Evolutionary conservation across 108 stramenopile genomes (phyloP), one percentile per base, ranked within the genome.

Genomic region (Skeletonema costatum): DNA sequence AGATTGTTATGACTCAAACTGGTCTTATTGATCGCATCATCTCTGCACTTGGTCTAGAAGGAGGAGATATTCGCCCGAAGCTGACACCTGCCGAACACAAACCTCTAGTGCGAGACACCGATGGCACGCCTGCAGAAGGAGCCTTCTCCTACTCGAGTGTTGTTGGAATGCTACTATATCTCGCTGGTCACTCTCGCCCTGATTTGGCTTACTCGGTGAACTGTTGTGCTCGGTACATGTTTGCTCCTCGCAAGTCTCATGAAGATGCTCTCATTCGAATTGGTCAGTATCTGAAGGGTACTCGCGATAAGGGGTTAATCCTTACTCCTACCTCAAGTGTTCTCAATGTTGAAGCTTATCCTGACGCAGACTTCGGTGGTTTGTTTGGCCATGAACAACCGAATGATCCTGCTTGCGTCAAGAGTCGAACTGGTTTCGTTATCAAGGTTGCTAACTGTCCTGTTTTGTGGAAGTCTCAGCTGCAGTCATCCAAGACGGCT

Each of bases 91-190:
- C 31, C 0, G 5, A 30, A 1, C n/a, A 4, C 5, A 53, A 32
- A 13, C 66, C n/a, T n/a, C n/a, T n/a, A n/a, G n/a, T n/a, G n/a
- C n/a, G n/a, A n/a, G n/a, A 77, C 64, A 21, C 83, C 80, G 46
- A 64, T 33, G 16, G 87, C 77, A 16, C 66, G 78, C 21, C 78
- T 82, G 32, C 63, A 71, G 38, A 85, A 77, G 74, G 72, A 82
- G 11, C 17, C 76, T n/a, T 35, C 25, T 50, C 59, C 76, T 70
- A 73, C 64, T 50, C 63, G 3, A 75, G 77, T 14, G 60, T 85
- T 38, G 68, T 88, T 32, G 87, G 87, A 62, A 80, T 83, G 83
- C 46, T 88, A 61, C 35, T 85, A 56, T 88, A 88, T 46, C 70
- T 88, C 14, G 21, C 77, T 17, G 70, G 46, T 1, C 77, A 87